phyloP scores from a whole-genome alignment of 2,329 filamentous ascomycete genomes.

The Teratosphaeria zuluensis region DNA sequence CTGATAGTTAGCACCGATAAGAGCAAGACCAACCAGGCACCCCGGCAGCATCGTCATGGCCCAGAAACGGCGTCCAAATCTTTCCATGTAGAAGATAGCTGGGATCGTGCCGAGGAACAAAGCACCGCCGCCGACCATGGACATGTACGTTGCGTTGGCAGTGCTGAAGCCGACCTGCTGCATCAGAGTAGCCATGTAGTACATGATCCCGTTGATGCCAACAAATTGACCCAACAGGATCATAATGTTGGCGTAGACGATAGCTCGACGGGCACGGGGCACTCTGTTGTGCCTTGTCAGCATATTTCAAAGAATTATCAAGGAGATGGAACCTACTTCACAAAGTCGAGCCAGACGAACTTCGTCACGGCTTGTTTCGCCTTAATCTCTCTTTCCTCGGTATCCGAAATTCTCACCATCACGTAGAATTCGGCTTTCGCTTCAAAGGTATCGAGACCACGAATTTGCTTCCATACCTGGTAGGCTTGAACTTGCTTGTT shows the following conservation, averaged over 20 bases:
- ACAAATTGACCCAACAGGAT: constrained; percentile 62
- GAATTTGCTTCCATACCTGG: constrained; percentile 65
- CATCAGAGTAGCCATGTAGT: constrained; percentile 64
- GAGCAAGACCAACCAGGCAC: constrained; percentile 59
- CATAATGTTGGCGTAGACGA: constrained; percentile 61
- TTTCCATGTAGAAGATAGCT: constrained; percentile 55
- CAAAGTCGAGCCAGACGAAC: constrained; percentile 64
- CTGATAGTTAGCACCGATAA: constrained; percentile 57
- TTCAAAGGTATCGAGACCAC: constrained; percentile 48
- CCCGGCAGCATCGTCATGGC: constrained; percentile 61
- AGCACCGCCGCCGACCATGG: constrained; percentile 58
- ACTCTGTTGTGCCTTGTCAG: constrained; percentile 23
- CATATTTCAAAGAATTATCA: background rate
- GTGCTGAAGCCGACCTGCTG: constrained; percentile 55
- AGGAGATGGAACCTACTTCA: constrained; percentile 47
- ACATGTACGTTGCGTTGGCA: constrained; percentile 61
- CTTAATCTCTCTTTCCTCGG: constrained; percentile 41
- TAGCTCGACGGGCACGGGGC: constrained; percentile 54
- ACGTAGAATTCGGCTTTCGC: constrained; percentile 60
- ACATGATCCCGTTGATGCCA: constrained; percentile 59
- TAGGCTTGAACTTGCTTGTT: constrained; percentile 49
- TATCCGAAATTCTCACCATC: constrained; percentile 55
- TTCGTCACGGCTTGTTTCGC: constrained; percentile 44
- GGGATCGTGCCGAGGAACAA: constrained; percentile 46
- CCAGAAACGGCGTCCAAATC: constrained; percentile 64